Conservation (phyloP, 495 filamentous ascomycete genomes). For the Mytilinidion resinicola region DNA sequence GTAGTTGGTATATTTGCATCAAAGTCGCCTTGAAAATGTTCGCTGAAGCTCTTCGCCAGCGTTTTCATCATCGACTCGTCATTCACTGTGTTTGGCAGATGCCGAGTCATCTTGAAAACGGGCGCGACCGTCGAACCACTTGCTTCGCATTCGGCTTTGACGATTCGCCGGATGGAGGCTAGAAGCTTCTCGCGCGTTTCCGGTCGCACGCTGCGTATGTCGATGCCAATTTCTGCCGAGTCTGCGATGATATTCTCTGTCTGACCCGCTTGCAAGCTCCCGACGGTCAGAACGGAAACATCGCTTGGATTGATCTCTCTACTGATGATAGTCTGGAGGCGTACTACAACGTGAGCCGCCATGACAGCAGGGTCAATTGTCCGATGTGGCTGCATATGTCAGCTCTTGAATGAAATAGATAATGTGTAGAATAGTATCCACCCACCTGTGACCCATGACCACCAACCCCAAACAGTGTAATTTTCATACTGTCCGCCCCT, state of each 20-base stretch:
- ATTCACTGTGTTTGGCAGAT: constrained; percentile 49
- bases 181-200: constrained; percentile 42
- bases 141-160: constrained; percentile 50
- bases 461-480: constrained; percentile 1
- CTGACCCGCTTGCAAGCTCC: constrained; percentile 46
- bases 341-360: constrained; percentile 46
- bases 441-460: neutral
- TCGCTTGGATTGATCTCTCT: constrained; percentile 49
- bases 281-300: constrained; percentile 49
- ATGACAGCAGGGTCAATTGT: constrained; percentile 53
- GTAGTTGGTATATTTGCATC: constrained; percentile 23
- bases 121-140: constrained; percentile 39
- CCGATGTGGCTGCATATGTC: constrained; percentile 1
- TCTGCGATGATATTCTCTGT: constrained; percentile 51
- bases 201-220: constrained; percentile 41
- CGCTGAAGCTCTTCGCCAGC: constrained; percentile 39
- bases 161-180: constrained; percentile 45
- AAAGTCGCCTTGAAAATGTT: constrained; percentile 39
- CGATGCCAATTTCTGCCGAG: constrained; percentile 44
- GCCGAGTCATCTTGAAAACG: constrained; percentile 32
- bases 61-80: constrained; percentile 39
- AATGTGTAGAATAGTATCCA: neutral
- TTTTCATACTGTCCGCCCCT: neutral
- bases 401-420: neutral
- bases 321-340: constrained; percentile 51